Evolutionary conservation across 768 basidiomycete species (phyloP).

Genomic region (Podaxis sp.): DNA sequence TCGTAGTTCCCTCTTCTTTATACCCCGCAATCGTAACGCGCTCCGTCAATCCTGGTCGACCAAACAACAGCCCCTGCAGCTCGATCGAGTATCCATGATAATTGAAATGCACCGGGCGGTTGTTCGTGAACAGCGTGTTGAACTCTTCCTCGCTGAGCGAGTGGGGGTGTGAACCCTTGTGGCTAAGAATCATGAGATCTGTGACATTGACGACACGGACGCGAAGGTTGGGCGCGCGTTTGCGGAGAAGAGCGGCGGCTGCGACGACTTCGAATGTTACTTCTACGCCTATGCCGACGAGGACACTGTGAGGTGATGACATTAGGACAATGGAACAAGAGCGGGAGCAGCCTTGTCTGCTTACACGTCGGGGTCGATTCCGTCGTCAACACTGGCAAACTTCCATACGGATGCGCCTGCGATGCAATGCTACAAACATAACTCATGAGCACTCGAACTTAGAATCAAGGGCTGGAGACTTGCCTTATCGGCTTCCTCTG

Average conservation of each 20-base stretch:
- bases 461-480: conserved; percentile 6
- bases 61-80: conserved; percentile 61
- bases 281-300: conserved; percentile 86
- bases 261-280: conserved; percentile 87
- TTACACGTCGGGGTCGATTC: conserved; percentile 67
- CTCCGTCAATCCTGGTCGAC: conserved; percentile 38
- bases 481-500: conserved; percentile 71
- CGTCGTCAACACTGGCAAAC: conserved; percentile 72
- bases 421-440: conserved; percentile 60
- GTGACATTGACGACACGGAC: conserved; percentile 88
- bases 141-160: conserved; percentile 60
- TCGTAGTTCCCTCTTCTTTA: conserved; percentile 74
- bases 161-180: conserved; percentile 72
- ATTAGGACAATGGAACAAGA: conserved; percentile 19
- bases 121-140: conserved; percentile 64
- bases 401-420: conserved; percentile 88
- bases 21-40: conserved; percentile 61
- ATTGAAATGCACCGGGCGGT: conserved; percentile 72
- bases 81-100: conserved; percentile 82
- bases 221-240: conserved; percentile 64
- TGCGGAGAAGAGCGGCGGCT: conserved; percentile 75
- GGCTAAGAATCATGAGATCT: conserved; percentile 80
- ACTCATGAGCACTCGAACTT: conserved; percentile 7
- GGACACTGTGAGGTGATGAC: conserved; percentile 42
- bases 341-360: conserved; percentile 15